Evolutionary conservation across 2,329 filamentous ascomycete genomes (phyloP).

Genomic region (Juglanconis sp.): DNA sequence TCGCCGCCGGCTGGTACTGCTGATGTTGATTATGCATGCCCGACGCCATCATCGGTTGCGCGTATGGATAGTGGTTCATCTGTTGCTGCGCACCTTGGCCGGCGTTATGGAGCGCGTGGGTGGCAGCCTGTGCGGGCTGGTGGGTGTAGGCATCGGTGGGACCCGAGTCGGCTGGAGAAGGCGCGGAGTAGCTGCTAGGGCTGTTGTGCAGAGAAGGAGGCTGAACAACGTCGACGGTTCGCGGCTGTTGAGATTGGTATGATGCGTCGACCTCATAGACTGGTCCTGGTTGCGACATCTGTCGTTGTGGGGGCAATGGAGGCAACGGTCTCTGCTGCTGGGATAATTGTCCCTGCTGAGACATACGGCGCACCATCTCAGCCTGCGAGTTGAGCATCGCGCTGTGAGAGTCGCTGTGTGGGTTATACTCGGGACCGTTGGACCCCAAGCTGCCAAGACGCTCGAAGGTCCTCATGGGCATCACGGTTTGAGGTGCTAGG

Average conservation of each 20-base stretch:
- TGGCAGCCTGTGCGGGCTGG: conserved; percentile 44
- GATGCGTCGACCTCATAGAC: neutral
- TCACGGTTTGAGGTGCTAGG: conserved; percentile 4
- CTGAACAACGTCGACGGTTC: conserved; percentile 29
- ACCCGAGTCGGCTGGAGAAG: conserved; percentile 51
- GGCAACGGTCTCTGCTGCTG: neutral
- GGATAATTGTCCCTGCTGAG: neutral
- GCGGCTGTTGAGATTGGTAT: neutral
- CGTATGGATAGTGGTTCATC: conserved; percentile 28
- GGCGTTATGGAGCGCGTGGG: conserved; percentile 45
- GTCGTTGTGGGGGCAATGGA: conserved; percentile 23
- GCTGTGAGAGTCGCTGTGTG: neutral
- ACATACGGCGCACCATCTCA: conserved; percentile 44
- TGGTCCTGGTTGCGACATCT: neutral
- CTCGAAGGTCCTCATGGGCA: conserved; percentile 27
- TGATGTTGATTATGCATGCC: conserved; percentile 7
- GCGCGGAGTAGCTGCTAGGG: conserved; percentile 55
- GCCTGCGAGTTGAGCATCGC: conserved; percentile 6
- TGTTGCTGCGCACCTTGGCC: conserved; percentile 39
- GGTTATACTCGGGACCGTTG: conserved; percentile 37
- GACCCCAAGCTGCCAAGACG: conserved; percentile 48
- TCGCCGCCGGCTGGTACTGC: conserved; percentile 6
- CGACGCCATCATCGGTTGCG: conserved; percentile 9
- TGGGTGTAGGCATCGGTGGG: conserved; percentile 53
- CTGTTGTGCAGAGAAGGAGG: conserved; percentile 55